A percentile compares a stretch with the other conserved stretches of the same genome.
Evolutionary conservation across 1,284 basidiomycete species (phyloP).

Genomic region (Cronartium quercuum): DNA sequence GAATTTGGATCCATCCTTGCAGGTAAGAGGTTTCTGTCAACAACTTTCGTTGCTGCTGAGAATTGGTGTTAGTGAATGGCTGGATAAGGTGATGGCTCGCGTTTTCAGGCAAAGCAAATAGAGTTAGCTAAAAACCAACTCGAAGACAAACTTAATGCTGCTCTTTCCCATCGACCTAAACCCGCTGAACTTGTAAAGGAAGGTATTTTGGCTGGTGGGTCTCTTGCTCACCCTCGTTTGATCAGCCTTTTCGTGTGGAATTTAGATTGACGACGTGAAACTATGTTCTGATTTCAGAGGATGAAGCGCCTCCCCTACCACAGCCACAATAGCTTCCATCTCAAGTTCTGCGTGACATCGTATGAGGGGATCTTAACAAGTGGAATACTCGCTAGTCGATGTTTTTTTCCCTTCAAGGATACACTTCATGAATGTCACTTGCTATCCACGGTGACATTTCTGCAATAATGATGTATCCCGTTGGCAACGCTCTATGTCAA

Average conservation of each 20-base stretch:
- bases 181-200: constrained; percentile 65
- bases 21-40: neutral
- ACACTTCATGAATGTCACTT: no score
- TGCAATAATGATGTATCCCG: no score
- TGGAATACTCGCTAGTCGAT: no score
- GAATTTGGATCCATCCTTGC: constrained; percentile 19
- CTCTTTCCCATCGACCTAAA: constrained; percentile 61
- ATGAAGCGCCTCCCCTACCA: neutral
- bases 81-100: constrained; percentile 51
- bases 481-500: no score
- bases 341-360: no score
- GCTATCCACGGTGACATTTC: no score
- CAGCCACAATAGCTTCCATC: no score
- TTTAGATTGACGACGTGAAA: neutral
- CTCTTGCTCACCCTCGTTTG: neutral
- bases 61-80: neutral
- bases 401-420: no score
- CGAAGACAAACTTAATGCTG: constrained; percentile 65
- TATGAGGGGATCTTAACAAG: no score
- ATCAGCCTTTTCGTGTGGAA: neutral
- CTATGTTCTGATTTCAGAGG: neutral
- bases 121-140: constrained; percentile 63
- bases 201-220: constrained; percentile 60
- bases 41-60: neutral
- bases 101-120: constrained; percentile 62